Conservation (phyloP, 331 rosid species). For the Dryas integrifolia region DNA sequence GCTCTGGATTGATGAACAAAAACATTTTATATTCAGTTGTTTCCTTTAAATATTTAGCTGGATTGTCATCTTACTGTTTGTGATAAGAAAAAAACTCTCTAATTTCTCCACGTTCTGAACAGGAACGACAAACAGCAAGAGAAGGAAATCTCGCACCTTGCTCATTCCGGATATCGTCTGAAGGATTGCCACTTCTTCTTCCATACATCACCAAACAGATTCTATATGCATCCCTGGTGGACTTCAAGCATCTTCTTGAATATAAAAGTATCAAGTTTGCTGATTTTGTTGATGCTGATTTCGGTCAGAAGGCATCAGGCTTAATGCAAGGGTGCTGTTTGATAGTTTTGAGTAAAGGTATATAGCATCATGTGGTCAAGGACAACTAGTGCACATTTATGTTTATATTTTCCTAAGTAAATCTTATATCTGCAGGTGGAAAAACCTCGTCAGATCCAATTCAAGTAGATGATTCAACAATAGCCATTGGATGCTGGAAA, state of each 20-base stretch:
- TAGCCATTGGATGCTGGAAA: slow-evolving; percentile 98
- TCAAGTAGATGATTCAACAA: slow-evolving; percentile 63
- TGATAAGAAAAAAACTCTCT: background rate
- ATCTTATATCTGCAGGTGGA: slow-evolving; percentile 40
- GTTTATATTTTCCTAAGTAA: background rate
- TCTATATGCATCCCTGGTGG: slow-evolving; percentile 57
- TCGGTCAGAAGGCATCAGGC: slow-evolving; percentile 62
- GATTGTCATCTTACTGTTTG: too few species aligned
- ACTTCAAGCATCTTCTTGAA: slow-evolving; percentile 80
- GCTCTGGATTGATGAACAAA: background rate
- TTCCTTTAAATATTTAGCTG: slow-evolving; percentile 6
- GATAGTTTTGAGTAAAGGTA: slow-evolving; percentile 63
- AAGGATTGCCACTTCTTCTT: slow-evolving; percentile 88
- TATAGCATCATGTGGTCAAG: slow-evolving; percentile 19
- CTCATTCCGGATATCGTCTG: slow-evolving; percentile 85
- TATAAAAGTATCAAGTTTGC: slow-evolving; percentile 68
- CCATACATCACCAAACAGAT: slow-evolving; percentile 80
- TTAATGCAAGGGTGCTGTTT: slow-evolving; percentile 84
- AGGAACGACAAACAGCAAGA: slow-evolving; percentile 93
- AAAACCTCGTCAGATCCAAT: slow-evolving; percentile 28
- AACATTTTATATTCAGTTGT: slow-evolving; percentile 1
- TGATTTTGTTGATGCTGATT: slow-evolving; percentile 76
- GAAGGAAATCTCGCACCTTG: slow-evolving; percentile 79
- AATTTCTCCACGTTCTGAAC: slow-evolving; percentile 7
- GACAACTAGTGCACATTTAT: background rate